These are phyloP conservation scores for Fusarium sterilihyphosum DNA, from an alignment of 2,329 filamentous ascomycete species.

Conservation along the genomic window DNA sequence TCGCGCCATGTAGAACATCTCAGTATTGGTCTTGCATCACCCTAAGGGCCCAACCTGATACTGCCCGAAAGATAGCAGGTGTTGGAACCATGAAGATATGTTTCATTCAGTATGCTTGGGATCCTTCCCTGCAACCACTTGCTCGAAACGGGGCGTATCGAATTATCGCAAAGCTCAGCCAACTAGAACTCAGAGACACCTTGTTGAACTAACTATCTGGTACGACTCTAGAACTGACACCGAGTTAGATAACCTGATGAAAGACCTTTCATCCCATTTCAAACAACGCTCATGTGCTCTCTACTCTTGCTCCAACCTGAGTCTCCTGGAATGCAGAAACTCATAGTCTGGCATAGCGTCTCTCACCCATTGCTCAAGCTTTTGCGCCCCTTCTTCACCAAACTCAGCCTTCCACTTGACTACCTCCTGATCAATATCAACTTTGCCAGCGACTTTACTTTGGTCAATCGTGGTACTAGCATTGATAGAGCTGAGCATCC, in stretches of 20 bases:
- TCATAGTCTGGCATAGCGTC: slow-evolving; percentile 28
- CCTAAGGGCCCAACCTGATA: accelerated
- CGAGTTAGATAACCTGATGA: background rate
- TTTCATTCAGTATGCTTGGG: background rate
- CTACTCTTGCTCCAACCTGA: slow-evolving; percentile 2
- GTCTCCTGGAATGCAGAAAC: slow-evolving; percentile 24
- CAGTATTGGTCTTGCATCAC: accelerated
- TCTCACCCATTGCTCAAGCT: slow-evolving; percentile 29
- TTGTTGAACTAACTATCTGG: background rate
- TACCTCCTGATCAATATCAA: slow-evolving; percentile 25
- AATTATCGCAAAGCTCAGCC: background rate
- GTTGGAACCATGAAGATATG: accelerated
- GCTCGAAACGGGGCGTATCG: no score
- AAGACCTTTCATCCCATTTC: no score
- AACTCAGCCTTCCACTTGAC: slow-evolving; percentile 34
- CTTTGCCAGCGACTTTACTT: slow-evolving; percentile 21
- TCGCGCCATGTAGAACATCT: background rate
- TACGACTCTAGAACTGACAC: background rate
- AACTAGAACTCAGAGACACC: no score
- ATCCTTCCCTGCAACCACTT: no score
- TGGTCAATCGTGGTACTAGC: slow-evolving; percentile 13
- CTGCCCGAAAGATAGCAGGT: background rate
- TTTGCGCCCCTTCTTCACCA: slow-evolving; percentile 14
- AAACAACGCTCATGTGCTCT: accelerated
- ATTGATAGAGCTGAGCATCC: slow-evolving; percentile 32